Evolutionary conservation across 116 monocot genomes (phyloP), one percentile per base, ranked within the genome.

Genomic region (Dioscorea cayenensis): DNA sequence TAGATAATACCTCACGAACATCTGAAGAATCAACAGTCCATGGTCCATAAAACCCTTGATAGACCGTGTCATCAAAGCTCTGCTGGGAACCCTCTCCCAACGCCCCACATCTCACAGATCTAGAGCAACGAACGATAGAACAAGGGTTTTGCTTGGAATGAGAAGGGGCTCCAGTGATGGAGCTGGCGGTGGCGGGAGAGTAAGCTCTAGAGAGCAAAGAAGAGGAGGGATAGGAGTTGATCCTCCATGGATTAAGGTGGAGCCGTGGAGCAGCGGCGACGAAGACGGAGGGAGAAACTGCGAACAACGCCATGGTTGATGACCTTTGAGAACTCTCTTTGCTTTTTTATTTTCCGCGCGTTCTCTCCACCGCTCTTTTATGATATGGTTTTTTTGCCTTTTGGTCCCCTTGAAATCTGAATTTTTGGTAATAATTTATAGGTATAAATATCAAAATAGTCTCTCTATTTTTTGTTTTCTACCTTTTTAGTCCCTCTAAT

Each of bases 31-130:
- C 92, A 21, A 95, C 81, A 1, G 83, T 78, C 95, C 95, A 95
- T 2, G 95, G 95, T 16, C 95, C 95, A 77, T 95, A 95, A 60
- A 83, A 52, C 18, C 92, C 95, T 37, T 82, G 68, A 64, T 95
- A 92, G 9, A 95, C 87, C 22, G 82, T 75, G 51, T 29, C 66
- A 49, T 78, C 75, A 9, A 78, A 23, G 23, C 72, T 43, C 43
- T 29, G 37, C 66, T 36, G 66, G 4, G 75, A 72, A 7, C 77
- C 73, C 58, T 82, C 83, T 2, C 85, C 82, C 1, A 77, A 64
- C 29, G 83, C 92, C 43, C 71, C 64, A 80, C 87, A 77, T 21
- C 76, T 73, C 61, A 72, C 75, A 63, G 74, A 77, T 6, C 67
- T 55, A 18, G 16, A 16, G 55, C 55, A 1, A n/a, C n/a, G n/a